phyloP scores from a whole-genome alignment of 768 basidiomycete species.

The Sarcodon sp. region DNA sequence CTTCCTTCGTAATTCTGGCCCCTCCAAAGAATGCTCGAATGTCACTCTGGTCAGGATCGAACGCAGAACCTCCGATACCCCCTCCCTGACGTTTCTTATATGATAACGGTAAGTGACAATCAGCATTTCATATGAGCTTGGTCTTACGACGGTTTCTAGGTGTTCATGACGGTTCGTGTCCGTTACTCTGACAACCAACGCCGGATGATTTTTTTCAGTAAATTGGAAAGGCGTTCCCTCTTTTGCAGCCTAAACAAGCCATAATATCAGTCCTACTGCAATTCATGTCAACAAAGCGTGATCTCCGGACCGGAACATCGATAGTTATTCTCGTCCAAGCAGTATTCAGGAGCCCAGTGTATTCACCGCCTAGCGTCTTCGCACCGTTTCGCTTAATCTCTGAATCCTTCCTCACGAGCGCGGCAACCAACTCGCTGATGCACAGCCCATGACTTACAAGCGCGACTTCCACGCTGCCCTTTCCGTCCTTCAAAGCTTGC shows the following conservation, averaged over 20 bases:
- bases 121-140: background rate
- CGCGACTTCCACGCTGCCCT: slow-evolving; percentile 36
- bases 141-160: slow-evolving; percentile 40
- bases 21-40: slow-evolving; percentile 65
- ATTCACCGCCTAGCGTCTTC: slow-evolving; percentile 19
- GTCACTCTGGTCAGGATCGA: slow-evolving; percentile 66
- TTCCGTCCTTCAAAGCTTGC: slow-evolving; percentile 24
- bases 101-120: background rate
- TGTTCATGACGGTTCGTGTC: slow-evolving; percentile 46
- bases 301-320: slow-evolving; percentile 26
- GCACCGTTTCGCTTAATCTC: slow-evolving; percentile 8
- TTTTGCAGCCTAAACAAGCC: slow-evolving; percentile 14
- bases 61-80: slow-evolving; percentile 57
- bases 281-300: background rate
- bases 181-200: slow-evolving; percentile 31
- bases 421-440: slow-evolving; percentile 38
- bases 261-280: background rate
- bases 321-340: slow-evolving; percentile 52
- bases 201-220: slow-evolving; percentile 14
- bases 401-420: slow-evolving; percentile 30
- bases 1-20: slow-evolving; percentile 13
- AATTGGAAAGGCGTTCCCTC: slow-evolving; percentile 11
- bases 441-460: slow-evolving; percentile 69
- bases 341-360: slow-evolving; percentile 50
- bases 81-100: slow-evolving; percentile 54